A percentile compares a stretch with the other conserved stretches of the same genome.
Evolutionary conservation across 331 rosid genomes (phyloP).

Genomic region (Prunus yedoensis): DNA sequence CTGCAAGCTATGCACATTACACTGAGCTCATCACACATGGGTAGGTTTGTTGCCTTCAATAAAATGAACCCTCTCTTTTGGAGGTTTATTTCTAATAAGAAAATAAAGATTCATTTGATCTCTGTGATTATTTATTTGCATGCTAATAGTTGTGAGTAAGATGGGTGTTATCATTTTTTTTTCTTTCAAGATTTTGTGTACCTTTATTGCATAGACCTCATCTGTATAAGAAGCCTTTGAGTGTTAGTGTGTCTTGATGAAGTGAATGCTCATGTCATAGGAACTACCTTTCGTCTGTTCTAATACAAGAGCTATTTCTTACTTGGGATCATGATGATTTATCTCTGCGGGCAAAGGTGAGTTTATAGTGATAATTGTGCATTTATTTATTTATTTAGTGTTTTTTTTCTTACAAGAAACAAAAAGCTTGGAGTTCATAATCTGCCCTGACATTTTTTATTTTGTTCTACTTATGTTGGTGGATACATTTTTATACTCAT

Average conservation of each 20-base stretch:
- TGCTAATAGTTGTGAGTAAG: background rate
- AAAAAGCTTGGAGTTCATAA: conserved; percentile 23
- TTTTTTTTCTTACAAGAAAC: background rate
- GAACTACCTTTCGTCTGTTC: conserved; percentile 95
- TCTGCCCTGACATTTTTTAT: background rate
- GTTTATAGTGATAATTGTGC: conserved; percentile 11
- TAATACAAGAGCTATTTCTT: conserved; percentile 94
- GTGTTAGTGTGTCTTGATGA: conserved; percentile 20
- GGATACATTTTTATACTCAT: background rate
- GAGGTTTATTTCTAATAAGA: background rate
- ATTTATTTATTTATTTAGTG: background rate
- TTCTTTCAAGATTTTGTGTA: background rate
- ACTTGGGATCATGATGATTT: conserved; percentile 98
- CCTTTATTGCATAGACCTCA: background rate
- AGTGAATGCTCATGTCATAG: conserved; percentile 37
- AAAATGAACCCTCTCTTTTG: background rate
- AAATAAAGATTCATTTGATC: background rate
- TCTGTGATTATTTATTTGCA: background rate
- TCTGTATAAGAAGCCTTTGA: background rate
- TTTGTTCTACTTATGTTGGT: background rate
- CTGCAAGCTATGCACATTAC: background rate
- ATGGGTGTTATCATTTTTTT: background rate
- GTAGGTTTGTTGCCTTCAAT: background rate
- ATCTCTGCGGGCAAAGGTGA: conserved; percentile 82
- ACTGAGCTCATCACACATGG: background rate